Percentiles rank a stretch among this genome's conserved stretches.
These are phyloP conservation scores for Vitis hybrid DNA, from an alignment of 177 flowering plant genomes.

Conservation along the genomic window DNA sequence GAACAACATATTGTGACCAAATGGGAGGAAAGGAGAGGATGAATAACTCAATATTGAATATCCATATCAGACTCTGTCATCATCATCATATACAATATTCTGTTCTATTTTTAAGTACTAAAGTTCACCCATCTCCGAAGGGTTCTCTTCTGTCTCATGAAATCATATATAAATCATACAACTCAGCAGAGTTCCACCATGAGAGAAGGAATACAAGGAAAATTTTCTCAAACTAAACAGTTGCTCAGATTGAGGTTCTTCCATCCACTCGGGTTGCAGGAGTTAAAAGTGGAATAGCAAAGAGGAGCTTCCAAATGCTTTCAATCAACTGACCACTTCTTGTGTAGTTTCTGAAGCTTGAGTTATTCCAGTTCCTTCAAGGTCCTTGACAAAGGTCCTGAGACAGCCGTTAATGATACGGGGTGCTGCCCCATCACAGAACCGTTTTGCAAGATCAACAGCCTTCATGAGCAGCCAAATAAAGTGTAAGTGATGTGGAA, in stretches of 20 bases:
- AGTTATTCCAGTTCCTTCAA: conserved; percentile 17
- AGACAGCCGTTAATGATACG: conserved; percentile 88
- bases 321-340: conserved; percentile 5
- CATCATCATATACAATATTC: too few species aligned
- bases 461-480: conserved; percentile 44
- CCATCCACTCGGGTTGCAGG: not conserved
- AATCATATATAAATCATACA: too few species aligned
- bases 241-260: not conserved
- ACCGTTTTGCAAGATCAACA: conserved; percentile 89
- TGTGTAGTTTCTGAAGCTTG: conserved; percentile 16
- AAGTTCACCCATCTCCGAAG: too few species aligned
- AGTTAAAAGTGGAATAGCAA: not conserved
- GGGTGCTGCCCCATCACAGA: conserved; percentile 95
- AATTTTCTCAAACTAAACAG: not conserved
- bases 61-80: too few species aligned
- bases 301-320: not conserved
- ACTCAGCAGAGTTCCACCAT: not conserved
- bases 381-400: conserved; percentile 65
- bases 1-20: too few species aligned
- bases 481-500: not conserved
- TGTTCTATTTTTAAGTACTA: too few species aligned
- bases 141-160: too few species aligned
- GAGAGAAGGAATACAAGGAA: not conserved
- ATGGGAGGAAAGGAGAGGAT: too few species aligned
- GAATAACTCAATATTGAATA: too few species aligned